Percentiles rank a stretch among this genome's conserved stretches.
Evolutionary conservation across 805 yeast genomes (phyloP).

Genomic region (Kodamaea nitidulidarum): DNA sequence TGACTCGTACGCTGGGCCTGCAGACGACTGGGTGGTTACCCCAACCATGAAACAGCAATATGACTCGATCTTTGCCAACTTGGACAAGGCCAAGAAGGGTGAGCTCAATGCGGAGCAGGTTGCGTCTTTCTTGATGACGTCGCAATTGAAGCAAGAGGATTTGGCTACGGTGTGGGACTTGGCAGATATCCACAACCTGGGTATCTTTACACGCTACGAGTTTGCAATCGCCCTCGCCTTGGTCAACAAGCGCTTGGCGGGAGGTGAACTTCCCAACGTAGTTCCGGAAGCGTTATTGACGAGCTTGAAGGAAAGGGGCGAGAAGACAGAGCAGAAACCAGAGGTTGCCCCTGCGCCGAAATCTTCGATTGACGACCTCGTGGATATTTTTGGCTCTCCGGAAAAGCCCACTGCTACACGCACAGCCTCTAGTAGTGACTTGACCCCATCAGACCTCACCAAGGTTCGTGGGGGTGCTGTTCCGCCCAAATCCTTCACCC

Average conservation of each 20-base stretch:
- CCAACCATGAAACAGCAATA: conserved; percentile 71
- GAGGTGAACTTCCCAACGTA: conserved; percentile 70
- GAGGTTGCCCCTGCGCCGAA: conserved; percentile 36
- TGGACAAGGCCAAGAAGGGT: conserved; percentile 66
- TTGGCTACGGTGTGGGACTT: conserved; percentile 93
- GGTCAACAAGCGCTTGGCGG: conserved; percentile 79
- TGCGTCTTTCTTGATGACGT: conserved; percentile 84
- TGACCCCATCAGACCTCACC: conserved; percentile 27
- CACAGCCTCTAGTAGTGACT: conserved; percentile 32
- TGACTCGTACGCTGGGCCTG: conserved; percentile 19
- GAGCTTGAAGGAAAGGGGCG: conserved; percentile 17
- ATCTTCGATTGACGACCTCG: conserved; percentile 63
- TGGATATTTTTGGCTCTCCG: conserved; percentile 42
- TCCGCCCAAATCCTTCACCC: conserved; percentile 52
- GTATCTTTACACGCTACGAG: conserved; percentile 73
- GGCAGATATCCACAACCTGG: conserved; percentile 83
- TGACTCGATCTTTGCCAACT: conserved; percentile 70
- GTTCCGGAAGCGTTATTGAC: conserved; percentile 63
- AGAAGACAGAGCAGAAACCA: too few species aligned
- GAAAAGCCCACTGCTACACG: conserved; percentile 15
- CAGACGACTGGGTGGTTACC: conserved; percentile 66
- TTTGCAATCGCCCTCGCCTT: conserved; percentile 92
- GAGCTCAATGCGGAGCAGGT: conserved; percentile 71
- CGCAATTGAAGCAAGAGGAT: conserved; percentile 77
- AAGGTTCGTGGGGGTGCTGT: conserved; percentile 22